Percentiles rank a stretch among this genome's conserved stretches.
These are phyloP conservation scores for Claviceps cyperi DNA, from an alignment of 2,329 filamentous ascomycete genomes.

Conservation along the genomic window DNA sequence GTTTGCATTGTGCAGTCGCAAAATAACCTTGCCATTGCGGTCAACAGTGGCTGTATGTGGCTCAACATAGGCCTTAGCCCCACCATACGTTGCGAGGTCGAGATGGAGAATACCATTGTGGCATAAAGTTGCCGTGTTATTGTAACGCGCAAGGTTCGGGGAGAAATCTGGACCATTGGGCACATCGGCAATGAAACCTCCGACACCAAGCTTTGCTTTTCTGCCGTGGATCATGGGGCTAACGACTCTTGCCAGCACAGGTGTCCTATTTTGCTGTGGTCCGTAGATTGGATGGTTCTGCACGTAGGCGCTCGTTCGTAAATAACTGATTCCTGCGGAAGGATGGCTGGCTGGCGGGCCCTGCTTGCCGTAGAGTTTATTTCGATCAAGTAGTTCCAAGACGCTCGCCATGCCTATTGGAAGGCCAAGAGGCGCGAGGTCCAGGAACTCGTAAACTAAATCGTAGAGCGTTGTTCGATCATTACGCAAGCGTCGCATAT, in stretches of 20 bases:
- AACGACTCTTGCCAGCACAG: conserved; percentile 37
- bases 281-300: conserved; percentile 49
- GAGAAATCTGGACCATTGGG: conserved; percentile 25
- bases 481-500: conserved; percentile 36
- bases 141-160: conserved; percentile 7
- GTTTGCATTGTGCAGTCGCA: conserved; percentile 27
- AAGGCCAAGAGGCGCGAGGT: conserved; percentile 39
- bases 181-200: conserved; percentile 35
- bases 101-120: conserved; percentile 24
- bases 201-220: conserved; percentile 35
- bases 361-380: conserved; percentile 31
- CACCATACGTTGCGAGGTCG: conserved; percentile 34
- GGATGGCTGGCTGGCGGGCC: conserved; percentile 49
- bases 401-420: conserved; percentile 16
- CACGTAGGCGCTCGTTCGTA: conserved; percentile 38
- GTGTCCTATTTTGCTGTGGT: conserved; percentile 35
- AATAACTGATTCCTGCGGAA: conserved; percentile 47
- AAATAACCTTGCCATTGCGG: conserved; percentile 33
- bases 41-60: conserved; percentile 30
- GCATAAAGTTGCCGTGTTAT: conserved; percentile 15
- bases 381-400: conserved; percentile 12
- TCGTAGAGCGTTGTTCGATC: conserved; percentile 36
- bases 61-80: conserved; percentile 39
- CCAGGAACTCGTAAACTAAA: conserved; percentile 45
- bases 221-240: conserved; percentile 23